Evolutionary conservation across 2,329 filamentous ascomycete species (phyloP).

Genomic region (Didymella segeticola): DNA sequence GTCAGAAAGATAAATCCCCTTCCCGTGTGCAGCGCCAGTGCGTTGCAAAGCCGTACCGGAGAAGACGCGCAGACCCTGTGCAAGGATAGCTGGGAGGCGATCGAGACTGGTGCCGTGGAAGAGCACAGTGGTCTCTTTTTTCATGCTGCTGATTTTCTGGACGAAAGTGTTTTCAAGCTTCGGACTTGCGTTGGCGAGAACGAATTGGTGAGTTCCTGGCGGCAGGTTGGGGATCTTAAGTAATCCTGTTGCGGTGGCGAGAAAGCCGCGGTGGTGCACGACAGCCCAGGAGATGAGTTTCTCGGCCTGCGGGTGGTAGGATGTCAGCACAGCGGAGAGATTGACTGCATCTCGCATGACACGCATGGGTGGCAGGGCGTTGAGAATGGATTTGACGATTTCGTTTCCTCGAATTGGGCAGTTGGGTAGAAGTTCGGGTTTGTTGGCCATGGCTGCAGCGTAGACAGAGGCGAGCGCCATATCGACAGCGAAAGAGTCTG

Average conservation of each 20-base stretch:
- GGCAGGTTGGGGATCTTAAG: slow-evolving; percentile 39
- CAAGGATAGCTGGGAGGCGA: slow-evolving; percentile 41
- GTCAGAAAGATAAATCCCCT: slow-evolving; percentile 43
- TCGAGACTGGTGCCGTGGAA: slow-evolving; percentile 46
- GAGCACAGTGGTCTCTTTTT: slow-evolving; percentile 28
- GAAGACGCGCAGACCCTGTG: slow-evolving; percentile 34
- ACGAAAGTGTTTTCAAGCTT: slow-evolving; percentile 32
- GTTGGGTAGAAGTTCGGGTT: slow-evolving; percentile 34
- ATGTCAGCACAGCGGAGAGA: slow-evolving; percentile 22
- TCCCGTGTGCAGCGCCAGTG: slow-evolving; percentile 40
- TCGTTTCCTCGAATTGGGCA: slow-evolving; percentile 31
- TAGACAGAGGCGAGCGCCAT: slow-evolving; percentile 37
- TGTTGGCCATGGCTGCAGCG: slow-evolving; percentile 28
- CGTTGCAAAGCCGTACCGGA: slow-evolving; percentile 40
- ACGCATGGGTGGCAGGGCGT: slow-evolving; percentile 34
- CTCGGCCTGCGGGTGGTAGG: slow-evolving; percentile 31
- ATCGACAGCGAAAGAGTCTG: slow-evolving; percentile 40
- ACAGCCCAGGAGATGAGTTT: slow-evolving; percentile 40
- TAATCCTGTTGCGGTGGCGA: slow-evolving; percentile 34
- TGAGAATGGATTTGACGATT: slow-evolving; percentile 27
- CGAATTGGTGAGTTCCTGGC: slow-evolving; percentile 40
- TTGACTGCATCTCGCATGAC: slow-evolving; percentile 26
- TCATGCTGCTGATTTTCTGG: slow-evolving; percentile 11
- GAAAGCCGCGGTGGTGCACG: slow-evolving; percentile 37
- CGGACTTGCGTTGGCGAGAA: slow-evolving; percentile 40